phyloP scores from a whole-genome alignment of 228 moss, liverwort and hornwort genomes.

The Sphagnum fallax region DNA sequence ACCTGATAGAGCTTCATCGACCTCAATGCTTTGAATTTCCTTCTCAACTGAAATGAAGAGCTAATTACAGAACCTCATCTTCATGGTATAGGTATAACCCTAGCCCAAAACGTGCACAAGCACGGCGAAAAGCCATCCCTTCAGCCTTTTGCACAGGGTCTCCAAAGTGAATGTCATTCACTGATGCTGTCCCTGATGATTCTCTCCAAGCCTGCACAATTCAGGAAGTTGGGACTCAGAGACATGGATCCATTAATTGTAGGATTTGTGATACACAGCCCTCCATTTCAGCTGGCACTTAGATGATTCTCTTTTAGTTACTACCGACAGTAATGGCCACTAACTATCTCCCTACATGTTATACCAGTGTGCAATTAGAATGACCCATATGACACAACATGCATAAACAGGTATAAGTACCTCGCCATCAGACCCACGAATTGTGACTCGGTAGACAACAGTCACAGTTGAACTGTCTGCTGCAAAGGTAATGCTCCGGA shows the following conservation, averaged over 20 bases:
- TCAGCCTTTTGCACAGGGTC: slow-evolving; percentile 95
- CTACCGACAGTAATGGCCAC: no score
- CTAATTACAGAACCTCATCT: slow-evolving; percentile 48
- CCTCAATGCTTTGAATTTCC: no score
- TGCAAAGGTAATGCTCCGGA: slow-evolving; percentile 63
- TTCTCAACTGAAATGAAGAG: slow-evolving; percentile 2
- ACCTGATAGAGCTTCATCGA: no score
- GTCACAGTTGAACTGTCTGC: slow-evolving; percentile 68
- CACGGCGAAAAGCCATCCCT: slow-evolving; percentile 89
- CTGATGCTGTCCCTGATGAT: slow-evolving; percentile 66
- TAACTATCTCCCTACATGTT: no score
- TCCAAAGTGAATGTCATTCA: slow-evolving; percentile 56
- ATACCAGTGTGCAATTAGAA: no score
- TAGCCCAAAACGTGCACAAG: slow-evolving; percentile 88
- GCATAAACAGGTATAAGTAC: slow-evolving; percentile 6
- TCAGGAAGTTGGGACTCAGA: no score
- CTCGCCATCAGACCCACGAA: slow-evolving; percentile 84
- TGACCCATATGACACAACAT: no score
- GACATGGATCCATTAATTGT: no score
- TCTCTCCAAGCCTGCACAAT: slow-evolving; percentile 68
- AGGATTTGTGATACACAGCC: no score
- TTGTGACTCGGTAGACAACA: slow-evolving; percentile 87
- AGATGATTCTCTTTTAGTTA: no score
- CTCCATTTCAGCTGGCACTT: no score
- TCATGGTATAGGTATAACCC: slow-evolving; percentile 96